Base-by-base conservation (phyloP, 108 stramenopile species). In the Craspedostauros australis region DNA sequence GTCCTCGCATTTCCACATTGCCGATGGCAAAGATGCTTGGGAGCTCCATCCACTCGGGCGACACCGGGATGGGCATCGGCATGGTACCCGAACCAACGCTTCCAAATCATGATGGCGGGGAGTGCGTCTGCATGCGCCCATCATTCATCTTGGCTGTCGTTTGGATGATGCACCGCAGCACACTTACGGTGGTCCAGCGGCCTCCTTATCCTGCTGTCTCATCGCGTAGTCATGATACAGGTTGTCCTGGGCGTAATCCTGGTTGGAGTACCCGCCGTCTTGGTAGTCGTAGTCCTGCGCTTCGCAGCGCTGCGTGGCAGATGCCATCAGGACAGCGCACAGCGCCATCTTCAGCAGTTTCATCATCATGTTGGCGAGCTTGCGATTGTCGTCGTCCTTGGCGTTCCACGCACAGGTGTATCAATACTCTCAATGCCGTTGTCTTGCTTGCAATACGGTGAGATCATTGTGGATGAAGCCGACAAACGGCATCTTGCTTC, bases 211-310 rank as follows among this genome's bases (percentile, higher is more conserved):
- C 57, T 82, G 79, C 47, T 89, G 88, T 43, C 74, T 73, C 54
- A 66, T 66, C 24, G 89, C 89, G 42, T 85, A 91, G 52, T 91
- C 77, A 50, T 77, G 67, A 46, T 91, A 91, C 12, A 91, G 70
- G 54, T 63, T 77, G 50, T 91, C 89, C 27, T 78, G 74, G 19
- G 68, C 50, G 54, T 76, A 80, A 4, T 72, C 80, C 8, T 84
- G 16, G n/a, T n/a, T n/a, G 15, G 36, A 46, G 38, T 57, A 57
- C 11, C 26, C 55, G 48, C 42, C 44, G 25, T 39, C 46, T 24
- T 64, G 45, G 16, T 63, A 16, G 1, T 39, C 52, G 23, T 64
- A 52, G 18, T 45, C 37, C 20, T 64, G 53, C 19, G 53, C 16
- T 5, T 21, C 38, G n/a, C n/a, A n/a, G n/a, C n/a, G n/a, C n/a